These are phyloP conservation scores for Acorus gramineus DNA, from an alignment of 106 monocot species.

Conservation along the genomic window DNA sequence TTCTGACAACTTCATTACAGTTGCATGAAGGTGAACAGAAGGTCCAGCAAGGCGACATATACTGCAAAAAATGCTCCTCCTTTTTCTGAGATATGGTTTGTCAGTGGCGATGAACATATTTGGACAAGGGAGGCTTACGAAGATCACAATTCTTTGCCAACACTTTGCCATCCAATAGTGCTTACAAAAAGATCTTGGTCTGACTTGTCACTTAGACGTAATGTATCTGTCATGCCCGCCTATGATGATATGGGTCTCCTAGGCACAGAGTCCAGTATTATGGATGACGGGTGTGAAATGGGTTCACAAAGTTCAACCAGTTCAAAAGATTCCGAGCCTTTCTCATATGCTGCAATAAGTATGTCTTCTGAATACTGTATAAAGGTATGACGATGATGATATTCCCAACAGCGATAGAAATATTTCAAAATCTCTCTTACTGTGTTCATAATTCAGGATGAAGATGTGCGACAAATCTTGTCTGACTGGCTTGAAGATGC, in stretches of 20 bases:
- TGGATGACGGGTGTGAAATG: no score
- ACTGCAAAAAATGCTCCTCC: slow-evolving; percentile 46
- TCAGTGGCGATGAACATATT: slow-evolving; percentile 50
- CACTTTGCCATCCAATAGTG: slow-evolving; percentile 7
- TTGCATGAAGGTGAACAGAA: slow-evolving; percentile 49
- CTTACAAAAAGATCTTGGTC: slow-evolving; percentile 11
- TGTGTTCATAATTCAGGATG: slow-evolving; percentile 10
- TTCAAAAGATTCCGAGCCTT: no score
- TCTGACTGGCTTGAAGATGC: slow-evolving; percentile 22
- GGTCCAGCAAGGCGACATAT: slow-evolving; percentile 26
- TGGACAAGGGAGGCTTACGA: slow-evolving; percentile 49
- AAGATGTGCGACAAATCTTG: slow-evolving; percentile 8
- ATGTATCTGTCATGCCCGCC: background rate
- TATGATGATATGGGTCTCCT: no score
- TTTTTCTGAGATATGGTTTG: slow-evolving; percentile 76
- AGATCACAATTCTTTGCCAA: background rate
- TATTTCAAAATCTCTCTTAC: background rate
- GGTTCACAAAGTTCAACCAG: no score
- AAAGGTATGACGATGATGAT: background rate
- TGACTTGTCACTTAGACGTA: slow-evolving; percentile 5
- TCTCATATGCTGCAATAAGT: no score
- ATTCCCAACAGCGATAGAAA: background rate
- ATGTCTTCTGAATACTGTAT: no score
- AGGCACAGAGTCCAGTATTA: no score
- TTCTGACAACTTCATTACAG: slow-evolving; percentile 15